phyloP scores from a whole-genome alignment of 768 basidiomycete genomes.

The Boletus subparvulus region DNA sequence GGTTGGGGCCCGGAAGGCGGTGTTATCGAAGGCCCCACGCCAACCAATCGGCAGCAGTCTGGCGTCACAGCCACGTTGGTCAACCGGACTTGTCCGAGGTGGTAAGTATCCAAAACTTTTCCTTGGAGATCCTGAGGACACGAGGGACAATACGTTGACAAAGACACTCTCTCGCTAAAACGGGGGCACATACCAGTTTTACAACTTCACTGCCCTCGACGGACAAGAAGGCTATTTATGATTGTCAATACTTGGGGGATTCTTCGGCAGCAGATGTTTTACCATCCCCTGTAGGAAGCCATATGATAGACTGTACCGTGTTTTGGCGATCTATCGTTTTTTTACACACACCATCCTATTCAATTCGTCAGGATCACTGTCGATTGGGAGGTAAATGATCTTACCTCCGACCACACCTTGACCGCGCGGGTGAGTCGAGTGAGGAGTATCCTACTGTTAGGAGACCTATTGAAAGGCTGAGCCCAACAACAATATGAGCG shows the following conservation, averaged over 20 bases:
- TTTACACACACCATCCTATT: slow-evolving; percentile 49
- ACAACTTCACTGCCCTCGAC: slow-evolving; percentile 49
- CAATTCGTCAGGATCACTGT: slow-evolving; percentile 6
- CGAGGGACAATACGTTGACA: slow-evolving; percentile 16
- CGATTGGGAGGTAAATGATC: slow-evolving; percentile 8
- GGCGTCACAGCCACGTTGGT: slow-evolving; percentile 52
- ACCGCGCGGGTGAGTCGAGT: slow-evolving; percentile 49
- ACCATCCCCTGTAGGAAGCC: slow-evolving; percentile 53
- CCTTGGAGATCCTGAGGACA: slow-evolving; percentile 43
- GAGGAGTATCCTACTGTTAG: slow-evolving; percentile 43
- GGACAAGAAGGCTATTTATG: slow-evolving; percentile 46
- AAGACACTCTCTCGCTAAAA: slow-evolving; percentile 6
- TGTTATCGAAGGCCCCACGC: slow-evolving; percentile 48
- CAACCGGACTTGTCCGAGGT: slow-evolving; percentile 45
- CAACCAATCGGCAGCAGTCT: slow-evolving; percentile 46
- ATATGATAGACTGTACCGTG: slow-evolving; percentile 49
- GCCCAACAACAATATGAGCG: background rate
- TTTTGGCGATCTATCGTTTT: slow-evolving; percentile 49
- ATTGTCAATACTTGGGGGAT: slow-evolving; percentile 14
- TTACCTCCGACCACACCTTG: slow-evolving; percentile 54
- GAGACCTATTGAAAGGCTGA: slow-evolving; percentile 40
- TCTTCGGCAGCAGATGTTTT: slow-evolving; percentile 5
- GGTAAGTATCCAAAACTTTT: slow-evolving; percentile 42
- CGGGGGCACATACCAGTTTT: slow-evolving; percentile 39
- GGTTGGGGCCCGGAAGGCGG: slow-evolving; percentile 45